Conservation (phyloP, 1,139 yeast species). For the Petasospora fabianii region DNA sequence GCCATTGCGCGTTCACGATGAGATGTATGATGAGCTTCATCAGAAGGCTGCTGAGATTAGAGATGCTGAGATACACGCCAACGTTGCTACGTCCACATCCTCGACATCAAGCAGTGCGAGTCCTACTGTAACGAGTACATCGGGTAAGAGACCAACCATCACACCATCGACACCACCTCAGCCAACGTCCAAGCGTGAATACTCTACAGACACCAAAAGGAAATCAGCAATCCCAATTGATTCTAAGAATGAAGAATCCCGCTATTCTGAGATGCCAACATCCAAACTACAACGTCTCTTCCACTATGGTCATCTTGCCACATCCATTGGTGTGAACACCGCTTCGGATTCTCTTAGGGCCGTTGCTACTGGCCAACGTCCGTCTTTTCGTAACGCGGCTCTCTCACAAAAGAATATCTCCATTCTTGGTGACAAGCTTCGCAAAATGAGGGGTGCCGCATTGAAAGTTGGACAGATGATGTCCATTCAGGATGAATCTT, state of each 20-base stretch:
- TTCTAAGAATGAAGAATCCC: slow-evolving; percentile 10
- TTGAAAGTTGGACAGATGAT: slow-evolving; percentile 92
- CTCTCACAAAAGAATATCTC: slow-evolving; percentile 83
- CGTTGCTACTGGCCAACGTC: slow-evolving; percentile 48
- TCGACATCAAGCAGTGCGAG: background rate
- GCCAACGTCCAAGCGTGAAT: slow-evolving; percentile 15
- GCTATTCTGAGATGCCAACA: slow-evolving; percentile 67
- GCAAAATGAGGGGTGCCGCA: slow-evolving; percentile 98
- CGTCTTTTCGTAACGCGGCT: slow-evolving; percentile 59
- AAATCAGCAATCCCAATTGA: slow-evolving; percentile 14
- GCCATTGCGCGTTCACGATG: slow-evolving; percentile 23
- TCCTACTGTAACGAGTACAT: background rate
- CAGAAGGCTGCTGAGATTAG: slow-evolving; percentile 14
- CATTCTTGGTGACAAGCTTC: slow-evolving; percentile 78
- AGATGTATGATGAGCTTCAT: slow-evolving; percentile 24
- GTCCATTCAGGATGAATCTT: slow-evolving; percentile 85
- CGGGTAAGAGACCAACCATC: slow-evolving; percentile 13
- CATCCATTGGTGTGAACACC: slow-evolving; percentile 85
- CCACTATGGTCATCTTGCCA: slow-evolving; percentile 91
- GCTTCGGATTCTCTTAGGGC: slow-evolving; percentile 75
- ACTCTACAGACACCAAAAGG: slow-evolving; percentile 17
- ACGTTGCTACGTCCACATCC: slow-evolving; percentile 1
- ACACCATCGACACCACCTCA: slow-evolving; percentile 1
- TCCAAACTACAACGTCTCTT: slow-evolving; percentile 81
- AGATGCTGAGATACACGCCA: slow-evolving; percentile 1